Conservation (phyloP, 2,329 filamentous ascomycete species). For the Sporothrix mexicana region DNA sequence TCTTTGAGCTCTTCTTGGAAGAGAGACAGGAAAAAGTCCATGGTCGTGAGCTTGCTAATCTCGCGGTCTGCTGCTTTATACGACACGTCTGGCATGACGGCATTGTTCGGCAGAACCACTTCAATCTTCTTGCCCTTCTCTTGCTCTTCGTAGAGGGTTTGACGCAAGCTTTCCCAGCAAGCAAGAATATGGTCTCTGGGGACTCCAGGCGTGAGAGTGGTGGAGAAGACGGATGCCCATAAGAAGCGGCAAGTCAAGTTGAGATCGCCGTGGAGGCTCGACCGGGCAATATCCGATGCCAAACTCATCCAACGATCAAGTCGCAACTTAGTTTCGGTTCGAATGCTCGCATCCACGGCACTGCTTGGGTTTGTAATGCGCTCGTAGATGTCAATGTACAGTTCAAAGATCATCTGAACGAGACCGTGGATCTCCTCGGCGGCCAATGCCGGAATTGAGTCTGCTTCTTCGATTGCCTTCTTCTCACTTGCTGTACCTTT, state of each 20-base stretch:
- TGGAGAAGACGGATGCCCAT: constrained; percentile 62
- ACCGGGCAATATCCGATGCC: constrained; percentile 53
- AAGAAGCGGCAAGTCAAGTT: constrained; percentile 59
- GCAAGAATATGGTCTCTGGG: constrained; percentile 62
- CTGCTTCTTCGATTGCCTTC: background rate
- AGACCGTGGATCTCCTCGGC: constrained; percentile 49
- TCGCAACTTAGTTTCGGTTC: constrained; percentile 56
- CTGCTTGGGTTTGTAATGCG: constrained; percentile 63
- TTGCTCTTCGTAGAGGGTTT: constrained; percentile 52
- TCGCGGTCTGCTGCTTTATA: constrained; percentile 84
- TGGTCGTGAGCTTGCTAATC: constrained; percentile 88
- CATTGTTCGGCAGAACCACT: constrained; percentile 79
- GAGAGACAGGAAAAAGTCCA: constrained; percentile 92
- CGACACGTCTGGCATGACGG: constrained; percentile 86
- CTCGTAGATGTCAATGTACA: constrained; percentile 67
- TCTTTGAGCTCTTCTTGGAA: constrained; percentile 84
- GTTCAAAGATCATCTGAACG: constrained; percentile 65
- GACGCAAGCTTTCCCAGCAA: constrained; percentile 64
- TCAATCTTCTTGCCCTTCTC: constrained; percentile 47
- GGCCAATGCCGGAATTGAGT: background rate
- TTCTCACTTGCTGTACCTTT: background rate
- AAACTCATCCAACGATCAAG: constrained; percentile 60
- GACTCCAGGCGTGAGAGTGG: constrained; percentile 58
- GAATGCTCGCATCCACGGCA: constrained; percentile 56
- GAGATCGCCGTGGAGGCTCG: constrained; percentile 46